Percentiles rank a stretch among this genome's conserved stretches.
Evolutionary conservation across 441 rosid genomes (phyloP).

Genomic region (Pelargonium australe): DNA sequence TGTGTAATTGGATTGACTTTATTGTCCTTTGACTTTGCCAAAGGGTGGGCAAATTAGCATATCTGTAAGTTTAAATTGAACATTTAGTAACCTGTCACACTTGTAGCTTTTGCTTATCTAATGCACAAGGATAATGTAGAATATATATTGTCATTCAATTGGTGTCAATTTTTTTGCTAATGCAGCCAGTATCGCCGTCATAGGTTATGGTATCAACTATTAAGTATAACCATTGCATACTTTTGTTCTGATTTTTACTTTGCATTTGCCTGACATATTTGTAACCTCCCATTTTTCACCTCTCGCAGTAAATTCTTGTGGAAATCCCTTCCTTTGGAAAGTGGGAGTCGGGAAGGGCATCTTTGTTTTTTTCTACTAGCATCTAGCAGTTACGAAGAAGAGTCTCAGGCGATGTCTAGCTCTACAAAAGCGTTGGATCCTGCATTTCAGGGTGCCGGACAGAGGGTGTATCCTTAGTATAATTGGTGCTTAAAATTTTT

Average conservation of each 20-base stretch:
- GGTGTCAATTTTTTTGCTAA: background rate
- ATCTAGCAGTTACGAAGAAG: slow-evolving; percentile 20
- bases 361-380: slow-evolving; percentile 18
- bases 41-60: no score
- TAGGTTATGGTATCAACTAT: slow-evolving; percentile 7
- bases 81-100: no score
- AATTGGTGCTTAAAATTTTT: slow-evolving; percentile 2
- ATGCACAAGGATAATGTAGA: slow-evolving; percentile 5
- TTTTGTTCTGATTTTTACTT: slow-evolving; percentile 1
- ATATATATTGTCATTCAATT: background rate
- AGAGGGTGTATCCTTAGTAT: slow-evolving; percentile 75
- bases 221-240: background rate
- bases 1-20: no score
- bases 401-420: slow-evolving; percentile 57
- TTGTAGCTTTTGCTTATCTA: background rate
- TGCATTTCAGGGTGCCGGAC: slow-evolving; percentile 95
- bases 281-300: slow-evolving; percentile 16
- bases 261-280: slow-evolving; percentile 13
- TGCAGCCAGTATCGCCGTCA: background rate
- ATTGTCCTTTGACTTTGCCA: no score
- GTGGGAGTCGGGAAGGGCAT: slow-evolving; percentile 17
- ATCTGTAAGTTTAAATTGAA: no score
- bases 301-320: slow-evolving; percentile 24
- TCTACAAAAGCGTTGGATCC: slow-evolving; percentile 78
- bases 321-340: slow-evolving; percentile 20